Evolutionary conservation across 441 rosid species (phyloP).

Genomic region (Biscutella auriculata): DNA sequence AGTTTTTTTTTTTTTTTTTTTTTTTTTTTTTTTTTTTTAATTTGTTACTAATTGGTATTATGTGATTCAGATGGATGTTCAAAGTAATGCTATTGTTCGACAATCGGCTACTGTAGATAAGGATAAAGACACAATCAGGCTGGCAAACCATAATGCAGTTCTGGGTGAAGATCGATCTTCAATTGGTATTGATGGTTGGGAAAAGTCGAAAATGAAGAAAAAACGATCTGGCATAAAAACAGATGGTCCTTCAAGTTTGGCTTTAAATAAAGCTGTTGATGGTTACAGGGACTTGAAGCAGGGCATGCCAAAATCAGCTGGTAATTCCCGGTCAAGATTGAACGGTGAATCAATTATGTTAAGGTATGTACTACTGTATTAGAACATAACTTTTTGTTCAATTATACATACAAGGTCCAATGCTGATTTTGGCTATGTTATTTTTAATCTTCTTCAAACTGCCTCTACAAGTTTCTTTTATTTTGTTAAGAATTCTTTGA

Average conservation of each 20-base stretch:
- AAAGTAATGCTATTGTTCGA: slow-evolving; percentile 53
- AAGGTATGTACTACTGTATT: slow-evolving; percentile 42
- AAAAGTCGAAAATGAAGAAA: slow-evolving; percentile 92
- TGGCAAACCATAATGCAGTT: slow-evolving; percentile 42
- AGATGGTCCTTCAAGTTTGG: slow-evolving; percentile 49
- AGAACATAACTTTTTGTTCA: not conserved
- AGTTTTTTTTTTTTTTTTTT: not conserved
- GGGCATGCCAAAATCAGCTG: slow-evolving; percentile 53
- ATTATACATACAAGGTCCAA: too few species aligned
- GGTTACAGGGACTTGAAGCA: slow-evolving; percentile 68
- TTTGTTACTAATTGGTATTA: slow-evolving; percentile 11
- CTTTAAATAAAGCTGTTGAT: slow-evolving; percentile 49
- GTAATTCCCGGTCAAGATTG: slow-evolving; percentile 61
- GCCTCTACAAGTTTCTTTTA: too few species aligned
- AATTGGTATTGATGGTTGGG: slow-evolving; percentile 88
- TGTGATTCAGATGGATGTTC: slow-evolving; percentile 56
- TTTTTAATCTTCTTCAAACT: too few species aligned
- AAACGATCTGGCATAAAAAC: slow-evolving; percentile 87
- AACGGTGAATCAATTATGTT: slow-evolving; percentile 63
- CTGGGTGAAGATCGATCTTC: slow-evolving; percentile 72
- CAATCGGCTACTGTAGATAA: slow-evolving; percentile 58
- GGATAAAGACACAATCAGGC: slow-evolving; percentile 61
- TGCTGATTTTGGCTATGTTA: too few species aligned
- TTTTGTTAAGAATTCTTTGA: too few species aligned
- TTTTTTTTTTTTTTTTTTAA: not conserved